These are phyloP conservation scores for Neospora caninum DNA, from an alignment of 169 alveolate species.

Conservation along the genomic window DNA sequence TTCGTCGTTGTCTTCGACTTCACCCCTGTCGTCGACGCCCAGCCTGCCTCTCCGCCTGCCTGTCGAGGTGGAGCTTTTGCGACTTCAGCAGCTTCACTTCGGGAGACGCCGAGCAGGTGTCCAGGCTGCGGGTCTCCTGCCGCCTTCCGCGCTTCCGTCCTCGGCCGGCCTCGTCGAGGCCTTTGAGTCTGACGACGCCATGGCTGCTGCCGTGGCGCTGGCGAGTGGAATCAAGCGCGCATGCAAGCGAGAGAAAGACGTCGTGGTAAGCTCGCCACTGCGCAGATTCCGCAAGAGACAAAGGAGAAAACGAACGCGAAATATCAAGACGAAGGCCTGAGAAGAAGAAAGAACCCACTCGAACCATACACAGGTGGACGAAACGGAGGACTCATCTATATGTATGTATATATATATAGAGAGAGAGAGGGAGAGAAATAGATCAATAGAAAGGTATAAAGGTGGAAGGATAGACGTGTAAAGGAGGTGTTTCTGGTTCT, in stretches of 20 bases:
- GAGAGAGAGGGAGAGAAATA: background rate
- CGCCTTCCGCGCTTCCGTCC: constrained; percentile 9
- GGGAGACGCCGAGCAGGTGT: background rate
- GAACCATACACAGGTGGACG: no score
- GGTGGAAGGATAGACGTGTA: background rate
- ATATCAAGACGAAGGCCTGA: no score
- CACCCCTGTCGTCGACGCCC: background rate
- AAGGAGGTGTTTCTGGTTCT: no score
- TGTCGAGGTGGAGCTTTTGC: constrained; percentile 21
- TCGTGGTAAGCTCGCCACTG: background rate
- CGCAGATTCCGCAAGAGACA: no score
- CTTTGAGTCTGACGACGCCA: constrained; percentile 32
- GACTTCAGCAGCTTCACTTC: constrained; percentile 5
- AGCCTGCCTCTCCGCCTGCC: background rate
- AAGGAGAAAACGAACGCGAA: no score
- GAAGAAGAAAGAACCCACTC: no score
- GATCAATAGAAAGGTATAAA: background rate
- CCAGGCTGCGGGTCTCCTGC: constrained; percentile 4
- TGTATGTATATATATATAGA: background rate
- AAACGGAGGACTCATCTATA: no score
- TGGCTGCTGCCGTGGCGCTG: constrained; percentile 28
- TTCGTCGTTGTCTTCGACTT: background rate
- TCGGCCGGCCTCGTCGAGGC: constrained; percentile 15
- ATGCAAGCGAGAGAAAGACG: constrained; percentile 1
- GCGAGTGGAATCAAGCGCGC: constrained; percentile 6